Percentiles rank a stretch among this genome's conserved stretches.
These are phyloP conservation scores for Erythrophleum fordii DNA, from an alignment of 306 rosid genomes.

Conservation along the genomic window DNA sequence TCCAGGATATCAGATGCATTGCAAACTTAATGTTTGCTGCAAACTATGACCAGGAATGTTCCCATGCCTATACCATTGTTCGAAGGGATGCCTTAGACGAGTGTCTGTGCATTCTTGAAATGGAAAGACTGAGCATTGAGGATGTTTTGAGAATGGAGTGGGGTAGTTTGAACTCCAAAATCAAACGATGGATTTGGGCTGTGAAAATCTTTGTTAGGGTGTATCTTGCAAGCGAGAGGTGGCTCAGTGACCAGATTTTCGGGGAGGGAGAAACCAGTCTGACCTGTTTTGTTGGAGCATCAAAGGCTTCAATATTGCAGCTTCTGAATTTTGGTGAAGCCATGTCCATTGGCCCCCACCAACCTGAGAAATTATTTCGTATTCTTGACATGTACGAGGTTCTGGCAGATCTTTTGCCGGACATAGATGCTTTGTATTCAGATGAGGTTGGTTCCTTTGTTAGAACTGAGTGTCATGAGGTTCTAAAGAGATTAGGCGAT, in stretches of 20 bases:
- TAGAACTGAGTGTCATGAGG: slow-evolving; percentile 72
- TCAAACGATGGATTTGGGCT: slow-evolving; percentile 82
- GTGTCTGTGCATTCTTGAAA: slow-evolving; percentile 73
- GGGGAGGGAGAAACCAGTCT: slow-evolving; percentile 62
- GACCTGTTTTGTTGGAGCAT: slow-evolving; percentile 75
- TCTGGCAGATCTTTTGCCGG: slow-evolving; percentile 69
- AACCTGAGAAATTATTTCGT: slow-evolving; percentile 80
- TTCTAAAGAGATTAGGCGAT: slow-evolving; percentile 71
- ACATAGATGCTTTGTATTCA: slow-evolving; percentile 63
- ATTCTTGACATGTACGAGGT: slow-evolving; percentile 96
- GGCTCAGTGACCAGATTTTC: slow-evolving; percentile 77
- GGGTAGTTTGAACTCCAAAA: slow-evolving; percentile 72
- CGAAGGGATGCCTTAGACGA: slow-evolving; percentile 87
- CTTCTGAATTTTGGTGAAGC: slow-evolving; percentile 91
- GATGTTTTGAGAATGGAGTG: slow-evolving; percentile 85
- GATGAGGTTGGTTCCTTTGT: slow-evolving; percentile 76
- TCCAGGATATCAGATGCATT: slow-evolving; percentile 71
- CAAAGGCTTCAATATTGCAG: slow-evolving; percentile 86
- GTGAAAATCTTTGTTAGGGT: slow-evolving; percentile 85
- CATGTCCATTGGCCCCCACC: slow-evolving; percentile 89
- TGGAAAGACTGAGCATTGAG: slow-evolving; percentile 85
- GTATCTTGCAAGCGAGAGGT: slow-evolving; percentile 84
- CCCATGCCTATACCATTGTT: slow-evolving; percentile 66
- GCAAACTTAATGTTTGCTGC: slow-evolving; percentile 73
- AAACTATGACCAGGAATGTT: slow-evolving; percentile 74